Evolutionary conservation across 805 yeast species (phyloP), one percentile per base, ranked within the genome.

Genomic region (Candida andamanensis): DNA sequence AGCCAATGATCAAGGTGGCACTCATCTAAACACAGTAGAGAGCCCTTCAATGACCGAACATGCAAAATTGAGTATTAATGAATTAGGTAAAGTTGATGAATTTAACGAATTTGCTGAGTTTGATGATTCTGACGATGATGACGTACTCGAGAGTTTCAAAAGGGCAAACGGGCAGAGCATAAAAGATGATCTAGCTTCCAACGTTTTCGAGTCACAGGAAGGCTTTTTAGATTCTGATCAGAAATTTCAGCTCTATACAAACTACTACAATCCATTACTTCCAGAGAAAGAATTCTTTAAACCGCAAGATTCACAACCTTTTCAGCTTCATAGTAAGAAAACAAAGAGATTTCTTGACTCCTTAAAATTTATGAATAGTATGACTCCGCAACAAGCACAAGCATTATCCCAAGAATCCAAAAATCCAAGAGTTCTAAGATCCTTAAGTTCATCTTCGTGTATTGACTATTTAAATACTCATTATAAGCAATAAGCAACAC

Each of bases 171-270:
- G n/a, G n/a, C n/a, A n/a, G n/a, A n/a, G n/a, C n/a, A n/a, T n/a
- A 21, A 28, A 30, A 5, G 60, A 57, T 19, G 39, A 37, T 4
- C 19, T 52, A 0, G 55, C 40, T 35, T 29, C 45, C 10, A 43
- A 38, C 30, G 15, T 28, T 6, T 58, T 60, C 35, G 34, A 35
- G 8, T 37, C 43, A 0, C 36, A 40, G 4, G 72, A 60, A 12
- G 78, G 76, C 0, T 50, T 60, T n/a, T 54, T 72, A 29, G 50
- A 54, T 2, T 48, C 60, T 3, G 50, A 52, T 6, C 59, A 71
- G 30, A 54, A 54, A 31, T 42, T 50, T 26, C 69, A 66, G 18
- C 58, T 72, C 15, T 69, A 65, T 45, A 54, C 69, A 19, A 54
- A 58, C 26, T 60, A 66, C 33, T 63, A 49, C 34, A 44, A 51